A percentile compares a stretch with the other conserved stretches of the same genome.
phyloP scores from a whole-genome alignment of 2,329 filamentous ascomycete genomes.

The Mollisiaceae sp. region DNA sequence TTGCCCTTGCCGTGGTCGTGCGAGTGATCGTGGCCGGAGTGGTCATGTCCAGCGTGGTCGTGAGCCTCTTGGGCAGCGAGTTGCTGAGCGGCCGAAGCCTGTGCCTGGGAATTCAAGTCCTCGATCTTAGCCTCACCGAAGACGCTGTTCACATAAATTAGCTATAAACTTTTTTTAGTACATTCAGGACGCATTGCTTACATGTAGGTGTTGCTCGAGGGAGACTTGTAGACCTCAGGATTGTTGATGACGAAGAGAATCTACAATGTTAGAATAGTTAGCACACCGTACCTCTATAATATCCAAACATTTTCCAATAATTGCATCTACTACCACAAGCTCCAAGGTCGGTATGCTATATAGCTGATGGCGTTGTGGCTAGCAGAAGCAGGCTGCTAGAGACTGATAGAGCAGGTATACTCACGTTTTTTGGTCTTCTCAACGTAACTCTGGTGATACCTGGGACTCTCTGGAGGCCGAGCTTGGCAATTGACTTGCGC shows the following conservation, averaged over 20 bases:
- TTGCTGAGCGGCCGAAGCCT: constrained; percentile 94
- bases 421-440: constrained; percentile 97
- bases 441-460: constrained; percentile 98
- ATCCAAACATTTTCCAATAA: neutral
- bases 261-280: constrained; percentile 51
- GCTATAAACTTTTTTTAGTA: constrained; percentile 21
- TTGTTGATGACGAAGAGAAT: constrained; percentile 99
- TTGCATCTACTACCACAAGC: neutral
- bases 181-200: constrained; percentile 56
- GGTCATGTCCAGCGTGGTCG: constrained; percentile 56
- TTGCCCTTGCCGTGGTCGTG: constrained; percentile 73
- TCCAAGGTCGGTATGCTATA: neutral
- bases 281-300: neutral
- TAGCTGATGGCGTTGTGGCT: neutral
- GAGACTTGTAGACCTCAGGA: constrained; percentile 99
- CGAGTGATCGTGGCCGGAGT: constrained; percentile 69
- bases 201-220: constrained; percentile 99
- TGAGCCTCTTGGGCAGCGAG: constrained; percentile 74
- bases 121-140: constrained; percentile 99
- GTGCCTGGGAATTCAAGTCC: constrained; percentile 97
- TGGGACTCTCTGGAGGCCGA: constrained; percentile 93
- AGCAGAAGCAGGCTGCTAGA: neutral
- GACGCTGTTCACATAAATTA: constrained; percentile 64
- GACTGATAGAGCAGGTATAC: constrained; percentile 47
- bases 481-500: constrained; percentile 98